phyloP scores from a whole-genome alignment of 768 basidiomycete genomes.

The Leucogyrophana mollusca region DNA sequence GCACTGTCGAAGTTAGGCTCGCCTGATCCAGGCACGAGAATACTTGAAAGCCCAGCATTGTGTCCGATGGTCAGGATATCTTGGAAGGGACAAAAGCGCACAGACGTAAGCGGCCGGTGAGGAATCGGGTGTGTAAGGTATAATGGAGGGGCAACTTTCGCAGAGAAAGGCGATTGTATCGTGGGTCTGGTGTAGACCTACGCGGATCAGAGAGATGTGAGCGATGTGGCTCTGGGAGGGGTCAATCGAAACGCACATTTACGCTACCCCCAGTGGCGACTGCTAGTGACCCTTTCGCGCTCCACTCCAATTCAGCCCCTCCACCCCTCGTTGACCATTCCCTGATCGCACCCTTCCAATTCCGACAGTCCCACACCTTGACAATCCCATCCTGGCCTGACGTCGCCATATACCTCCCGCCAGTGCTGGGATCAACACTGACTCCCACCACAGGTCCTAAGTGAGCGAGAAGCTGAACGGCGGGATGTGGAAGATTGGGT shows the following conservation, averaged over 20 bases:
- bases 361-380: slow-evolving; percentile 96
- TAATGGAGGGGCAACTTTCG: slow-evolving; percentile 64
- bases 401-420: slow-evolving; percentile 90
- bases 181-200: slow-evolving; percentile 74
- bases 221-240: neutral
- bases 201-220: neutral
- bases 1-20: slow-evolving; percentile 93
- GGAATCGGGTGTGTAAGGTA: slow-evolving; percentile 90
- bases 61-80: slow-evolving; percentile 84
- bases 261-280: slow-evolving; percentile 83
- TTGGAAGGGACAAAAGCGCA: slow-evolving; percentile 88
- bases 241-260: slow-evolving; percentile 52
- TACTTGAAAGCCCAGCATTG: slow-evolving; percentile 71
- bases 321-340: slow-evolving; percentile 75
- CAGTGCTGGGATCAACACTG: slow-evolving; percentile 79
- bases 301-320: slow-evolving; percentile 76
- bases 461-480: slow-evolving; percentile 90
- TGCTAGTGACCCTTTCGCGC: slow-evolving; percentile 77
- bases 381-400: slow-evolving; percentile 84
- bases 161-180: slow-evolving; percentile 54
- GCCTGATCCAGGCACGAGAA: slow-evolving; percentile 89
- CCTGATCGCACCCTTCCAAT: slow-evolving; percentile 88
- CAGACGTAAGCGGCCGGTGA: slow-evolving; percentile 67
- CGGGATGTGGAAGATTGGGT: slow-evolving; percentile 88
- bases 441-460: slow-evolving; percentile 82